Evolutionary conservation across 2,329 filamentous ascomycete genomes (phyloP).

Genomic region (Fusarium sp.): DNA sequence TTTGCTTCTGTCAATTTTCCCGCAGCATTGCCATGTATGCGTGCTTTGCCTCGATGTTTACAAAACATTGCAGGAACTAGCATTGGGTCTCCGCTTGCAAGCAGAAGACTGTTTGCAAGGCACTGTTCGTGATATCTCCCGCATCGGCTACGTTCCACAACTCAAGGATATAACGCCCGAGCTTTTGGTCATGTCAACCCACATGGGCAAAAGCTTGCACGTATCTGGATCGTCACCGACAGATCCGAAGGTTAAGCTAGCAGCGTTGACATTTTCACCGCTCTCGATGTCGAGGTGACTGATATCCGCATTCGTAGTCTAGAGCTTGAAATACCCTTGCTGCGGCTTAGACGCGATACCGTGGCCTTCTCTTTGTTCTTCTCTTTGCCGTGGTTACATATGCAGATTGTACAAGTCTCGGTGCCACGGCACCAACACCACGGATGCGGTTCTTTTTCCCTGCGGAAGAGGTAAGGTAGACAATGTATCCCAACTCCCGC

Average conservation of each 20-base stretch:
- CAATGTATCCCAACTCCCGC: background rate
- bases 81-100: conserved; percentile 1
- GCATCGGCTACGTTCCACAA: conserved; percentile 24
- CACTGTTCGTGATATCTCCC: conserved; percentile 15
- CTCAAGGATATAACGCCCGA: conserved; percentile 11
- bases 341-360: conserved; percentile 22
- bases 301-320: conserved; percentile 24
- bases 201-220: conserved; percentile 18
- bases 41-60: conserved; percentile 13
- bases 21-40: conserved; percentile 1
- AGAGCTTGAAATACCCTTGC: conserved; percentile 23
- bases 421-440: conserved; percentile 27
- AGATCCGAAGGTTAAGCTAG: conserved; percentile 42
- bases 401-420: conserved; percentile 2
- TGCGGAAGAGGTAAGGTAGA: background rate
- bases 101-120: conserved; percentile 1
- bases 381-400: conserved; percentile 15
- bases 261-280: conserved; percentile 45
- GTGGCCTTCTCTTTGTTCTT: conserved; percentile 18
- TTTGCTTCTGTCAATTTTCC: background rate
- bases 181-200: conserved; percentile 16
- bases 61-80: conserved; percentile 10
- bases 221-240: conserved; percentile 46
- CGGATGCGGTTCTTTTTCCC: conserved; percentile 18
- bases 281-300: conserved; percentile 45